phyloP scores from a whole-genome alignment of 2,329 filamentous ascomycete genomes.

The Thielaviopsis euricoi region DNA sequence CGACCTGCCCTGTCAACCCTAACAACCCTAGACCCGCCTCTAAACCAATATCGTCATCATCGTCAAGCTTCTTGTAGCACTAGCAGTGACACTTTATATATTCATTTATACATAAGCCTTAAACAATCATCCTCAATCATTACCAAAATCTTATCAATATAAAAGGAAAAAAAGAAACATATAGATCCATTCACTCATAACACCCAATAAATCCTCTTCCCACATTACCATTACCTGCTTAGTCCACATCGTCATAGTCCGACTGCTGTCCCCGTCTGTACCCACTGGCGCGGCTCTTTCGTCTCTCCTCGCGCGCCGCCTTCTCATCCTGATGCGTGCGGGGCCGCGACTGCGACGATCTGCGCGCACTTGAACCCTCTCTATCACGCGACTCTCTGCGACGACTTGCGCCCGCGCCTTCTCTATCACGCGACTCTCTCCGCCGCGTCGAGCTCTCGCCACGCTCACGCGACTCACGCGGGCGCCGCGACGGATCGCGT shows the following conservation, averaged over 20 bases:
- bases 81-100: no score
- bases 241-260: conserved; percentile 5
- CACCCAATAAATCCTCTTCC: background rate
- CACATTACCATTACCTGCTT: background rate
- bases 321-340: conserved; percentile 18
- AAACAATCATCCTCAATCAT: no score
- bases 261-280: conserved; percentile 7
- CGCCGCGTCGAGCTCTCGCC: background rate
- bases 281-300: conserved; percentile 15
- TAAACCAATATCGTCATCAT: no score
- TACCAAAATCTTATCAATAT: no score
- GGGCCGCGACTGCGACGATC: conserved; percentile 8
- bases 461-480: no score
- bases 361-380: background rate
- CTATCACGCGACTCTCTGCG: conserved; percentile 2
- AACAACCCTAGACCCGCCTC: no score
- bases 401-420: background rate
- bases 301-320: conserved; percentile 20
- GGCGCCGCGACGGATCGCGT: conserved; percentile 1
- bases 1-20: no score
- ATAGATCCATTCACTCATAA: background rate
- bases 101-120: no score
- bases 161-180: background rate
- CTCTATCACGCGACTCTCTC: conserved; percentile 1
- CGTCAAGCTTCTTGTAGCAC: no score